A percentile compares a stretch with the other conserved stretches of the same genome.
Conservation (phyloP, 108 stramenopile species). For the Hondaea fermentalgiana region DNA sequence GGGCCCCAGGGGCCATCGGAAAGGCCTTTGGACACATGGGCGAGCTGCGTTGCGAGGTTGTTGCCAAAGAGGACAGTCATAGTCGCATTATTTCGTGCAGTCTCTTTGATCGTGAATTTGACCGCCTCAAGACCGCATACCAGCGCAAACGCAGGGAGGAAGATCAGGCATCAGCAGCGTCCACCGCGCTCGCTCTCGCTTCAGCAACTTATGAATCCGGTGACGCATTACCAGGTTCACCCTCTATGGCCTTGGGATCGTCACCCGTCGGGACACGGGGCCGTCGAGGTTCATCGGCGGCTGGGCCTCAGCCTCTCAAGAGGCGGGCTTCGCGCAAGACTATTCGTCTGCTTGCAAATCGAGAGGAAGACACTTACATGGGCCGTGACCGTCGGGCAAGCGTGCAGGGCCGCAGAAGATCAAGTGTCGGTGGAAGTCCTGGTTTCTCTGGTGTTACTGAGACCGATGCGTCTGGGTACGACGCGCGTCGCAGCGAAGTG, state of each 20-base stretch:
- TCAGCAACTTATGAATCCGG: neutral
- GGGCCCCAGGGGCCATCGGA: neutral
- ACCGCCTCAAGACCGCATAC: neutral
- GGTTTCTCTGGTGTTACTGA: too few relatives aligned
- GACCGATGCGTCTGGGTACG: neutral
- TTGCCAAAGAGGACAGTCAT: conserved; percentile 10
- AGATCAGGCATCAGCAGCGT: neutral
- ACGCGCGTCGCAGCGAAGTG: neutral
- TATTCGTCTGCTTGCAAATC: too few relatives aligned
- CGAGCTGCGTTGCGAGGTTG: neutral
- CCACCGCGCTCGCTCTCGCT: neutral
- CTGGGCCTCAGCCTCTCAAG: too few relatives aligned
- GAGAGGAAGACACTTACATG: too few relatives aligned
- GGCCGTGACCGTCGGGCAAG: too few relatives aligned
- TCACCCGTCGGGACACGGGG: too few relatives aligned
- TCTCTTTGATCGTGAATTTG: neutral
- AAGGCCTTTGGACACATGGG: neutral
- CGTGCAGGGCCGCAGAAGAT: too few relatives aligned
- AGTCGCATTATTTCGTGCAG: neutral
- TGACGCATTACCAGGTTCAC: too few relatives aligned
- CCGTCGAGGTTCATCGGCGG: too few relatives aligned
- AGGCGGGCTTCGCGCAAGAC: too few relatives aligned
- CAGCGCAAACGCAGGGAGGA: neutral
- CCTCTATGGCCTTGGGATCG: too few relatives aligned
- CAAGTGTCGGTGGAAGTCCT: too few relatives aligned